These are phyloP conservation scores for Pyrus betulifolia DNA, from an alignment of 306 rosid species.

Conservation along the genomic window DNA sequence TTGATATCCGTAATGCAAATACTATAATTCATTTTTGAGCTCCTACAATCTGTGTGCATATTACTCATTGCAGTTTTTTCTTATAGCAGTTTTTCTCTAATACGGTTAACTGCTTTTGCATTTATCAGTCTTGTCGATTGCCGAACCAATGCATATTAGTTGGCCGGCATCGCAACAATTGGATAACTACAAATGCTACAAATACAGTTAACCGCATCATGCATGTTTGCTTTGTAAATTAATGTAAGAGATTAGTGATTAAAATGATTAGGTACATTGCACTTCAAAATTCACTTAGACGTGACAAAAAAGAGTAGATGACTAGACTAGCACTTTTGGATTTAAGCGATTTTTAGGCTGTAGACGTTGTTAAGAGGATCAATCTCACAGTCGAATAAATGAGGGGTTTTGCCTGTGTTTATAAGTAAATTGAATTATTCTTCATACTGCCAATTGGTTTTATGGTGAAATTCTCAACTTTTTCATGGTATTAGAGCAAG, in stretches of 20 bases:
- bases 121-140: too few relatives aligned
- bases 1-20: neutral
- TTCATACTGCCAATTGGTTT: too few relatives aligned
- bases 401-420: rapidly evolving
- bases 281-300: neutral
- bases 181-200: neutral
- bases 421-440: too few relatives aligned
- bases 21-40: neutral
- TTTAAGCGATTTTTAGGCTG: neutral
- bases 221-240: neutral
- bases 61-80: neutral
- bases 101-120: too few relatives aligned
- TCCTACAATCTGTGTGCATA: neutral
- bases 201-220: too few relatives aligned
- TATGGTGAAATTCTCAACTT: too few relatives aligned
- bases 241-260: neutral
- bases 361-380: neutral
- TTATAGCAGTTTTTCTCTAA: neutral
- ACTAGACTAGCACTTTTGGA: neutral
- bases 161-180: too few relatives aligned
- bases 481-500: too few relatives aligned
- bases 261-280: neutral
- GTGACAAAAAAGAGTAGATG: neutral
- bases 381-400: too few relatives aligned
- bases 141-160: neutral